Base-by-base conservation (phyloP, 768 basidiomycete genomes). In the Gymnopilus dilepis region DNA sequence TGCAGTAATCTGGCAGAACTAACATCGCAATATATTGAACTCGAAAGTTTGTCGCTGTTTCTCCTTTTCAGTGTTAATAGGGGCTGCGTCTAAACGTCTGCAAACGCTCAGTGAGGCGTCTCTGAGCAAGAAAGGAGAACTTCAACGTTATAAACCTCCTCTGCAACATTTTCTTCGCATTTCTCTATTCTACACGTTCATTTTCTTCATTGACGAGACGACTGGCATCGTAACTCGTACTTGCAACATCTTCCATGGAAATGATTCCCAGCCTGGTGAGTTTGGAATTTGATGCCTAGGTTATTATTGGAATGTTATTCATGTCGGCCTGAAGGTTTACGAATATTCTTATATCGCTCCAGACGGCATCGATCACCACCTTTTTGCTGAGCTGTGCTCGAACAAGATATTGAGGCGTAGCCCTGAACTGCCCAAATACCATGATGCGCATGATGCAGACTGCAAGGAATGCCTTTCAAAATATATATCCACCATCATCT, bases 301-400 rank as follows among this genome's bases (percentile, higher is more conserved):
- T 28, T 47, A 47, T 60, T 52, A 37, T 45, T 48, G 38, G 31
- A 55, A 24, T n/a, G 19, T 54, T 31, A 53, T 37, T 45, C n/a
- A n/a, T n/a, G n/a, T n/a, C 21, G 24, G 43, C 11, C 42, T 55
- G 43, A 38, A 62, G 61, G 43, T 54, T 24, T 65, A 58, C 21
- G 62, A 68, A 30, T 65, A 65, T 37, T 65, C 67, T 34, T 55
- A 61, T 45, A 33, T 63, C 22, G 43, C 45, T 9, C 37, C 50
- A 5, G 56, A 58, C 17, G 65, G 67, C 13, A 48, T 68, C 55
- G 64, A 65, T 41, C 67, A 65, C 54, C 57, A 52, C 21, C 33
- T 65, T 19, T 61, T 68, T 52, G 50, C 67, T 11, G 51, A 65
- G 43, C 58, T 65, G 38, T 61, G 61, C 43, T 62, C 64, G 9